phyloP scores from a whole-genome alignment of 176 grass and related monocot species.

The Puya raimondii region DNA sequence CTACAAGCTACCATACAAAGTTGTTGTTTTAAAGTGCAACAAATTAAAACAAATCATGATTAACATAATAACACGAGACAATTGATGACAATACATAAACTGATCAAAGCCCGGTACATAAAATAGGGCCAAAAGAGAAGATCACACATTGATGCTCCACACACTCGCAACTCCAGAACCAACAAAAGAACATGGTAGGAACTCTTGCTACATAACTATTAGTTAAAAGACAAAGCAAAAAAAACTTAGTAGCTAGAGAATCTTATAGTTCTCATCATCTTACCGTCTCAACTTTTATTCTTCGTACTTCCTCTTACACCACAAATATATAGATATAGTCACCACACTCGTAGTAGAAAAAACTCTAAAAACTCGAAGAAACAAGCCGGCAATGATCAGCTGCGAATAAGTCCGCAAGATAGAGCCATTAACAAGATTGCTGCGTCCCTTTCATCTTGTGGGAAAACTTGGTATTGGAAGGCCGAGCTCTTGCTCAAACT shows the following conservation, averaged over 20 bases:
- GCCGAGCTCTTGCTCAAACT: constrained; percentile 38
- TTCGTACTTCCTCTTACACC: constrained; percentile 14
- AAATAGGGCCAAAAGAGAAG: constrained; percentile 2
- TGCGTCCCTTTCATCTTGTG: constrained; percentile 87
- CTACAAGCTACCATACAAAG: no score
- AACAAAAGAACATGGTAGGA: constrained; percentile 12
- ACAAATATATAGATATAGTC: constrained; percentile 11
- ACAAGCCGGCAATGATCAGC: constrained; percentile 28
- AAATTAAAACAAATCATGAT: not conserved
- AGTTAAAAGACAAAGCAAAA: not conserved
- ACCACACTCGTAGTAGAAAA: not conserved
- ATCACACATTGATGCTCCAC: constrained; percentile 5
- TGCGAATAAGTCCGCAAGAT: constrained; percentile 63
- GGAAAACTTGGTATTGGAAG: constrained; percentile 10
- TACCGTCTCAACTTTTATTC: constrained; percentile 12
- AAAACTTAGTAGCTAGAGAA: not conserved
- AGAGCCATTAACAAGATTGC: constrained; percentile 91
- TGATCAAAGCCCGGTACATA: not conserved
- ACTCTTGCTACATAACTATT: constrained; percentile 3
- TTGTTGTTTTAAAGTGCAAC: no score
- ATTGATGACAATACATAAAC: not conserved
- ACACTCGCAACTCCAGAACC: not conserved
- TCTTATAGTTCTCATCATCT: constrained; percentile 6
- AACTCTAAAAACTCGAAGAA: not conserved
- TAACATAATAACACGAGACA: not conserved